Evolutionary conservation across 2,329 filamentous ascomycete genomes (phyloP).

Genomic region (Fusarium subglutinans): DNA sequence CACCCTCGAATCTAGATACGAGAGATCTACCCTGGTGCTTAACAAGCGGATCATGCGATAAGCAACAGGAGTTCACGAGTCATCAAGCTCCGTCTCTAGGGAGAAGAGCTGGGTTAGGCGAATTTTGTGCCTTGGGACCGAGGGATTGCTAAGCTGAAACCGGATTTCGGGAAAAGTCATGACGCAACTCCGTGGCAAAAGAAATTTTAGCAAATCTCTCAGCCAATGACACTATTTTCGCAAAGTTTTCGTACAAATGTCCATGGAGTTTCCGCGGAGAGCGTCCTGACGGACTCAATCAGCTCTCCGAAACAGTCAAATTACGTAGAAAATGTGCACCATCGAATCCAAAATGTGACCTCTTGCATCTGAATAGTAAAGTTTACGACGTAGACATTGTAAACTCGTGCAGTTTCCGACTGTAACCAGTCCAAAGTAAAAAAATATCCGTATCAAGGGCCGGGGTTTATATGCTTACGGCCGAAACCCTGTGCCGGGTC

Average conservation of each 20-base stretch:
- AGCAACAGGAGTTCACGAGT: slow-evolving; percentile 4
- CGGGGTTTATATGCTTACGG: slow-evolving; percentile 23
- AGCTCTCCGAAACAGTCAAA: background rate
- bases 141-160: background rate
- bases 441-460: background rate
- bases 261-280: slow-evolving; percentile 15
- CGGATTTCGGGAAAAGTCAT: slow-evolving; percentile 15
- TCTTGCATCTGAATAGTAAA: background rate
- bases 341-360: background rate
- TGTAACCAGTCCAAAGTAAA: background rate
- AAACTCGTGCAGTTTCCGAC: background rate
- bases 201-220: background rate
- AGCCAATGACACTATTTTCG: slow-evolving; percentile 1
- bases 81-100: slow-evolving; percentile 5
- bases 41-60: slow-evolving; percentile 19
- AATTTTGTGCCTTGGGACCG: background rate
- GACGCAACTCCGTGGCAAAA: slow-evolving; percentile 16
- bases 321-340: background rate
- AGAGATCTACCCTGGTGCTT: slow-evolving; percentile 18
- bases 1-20: slow-evolving; percentile 18
- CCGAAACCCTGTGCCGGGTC: slow-evolving; percentile 30
- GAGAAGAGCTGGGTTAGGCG: background rate
- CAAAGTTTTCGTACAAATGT: background rate
- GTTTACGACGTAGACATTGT: background rate
- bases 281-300: background rate